Percentiles rank a stretch among this genome's conserved stretches.
These are phyloP conservation scores for Talaromyces trachyspermus DNA, from an alignment of 495 filamentous ascomycete genomes.

Conservation along the genomic window DNA sequence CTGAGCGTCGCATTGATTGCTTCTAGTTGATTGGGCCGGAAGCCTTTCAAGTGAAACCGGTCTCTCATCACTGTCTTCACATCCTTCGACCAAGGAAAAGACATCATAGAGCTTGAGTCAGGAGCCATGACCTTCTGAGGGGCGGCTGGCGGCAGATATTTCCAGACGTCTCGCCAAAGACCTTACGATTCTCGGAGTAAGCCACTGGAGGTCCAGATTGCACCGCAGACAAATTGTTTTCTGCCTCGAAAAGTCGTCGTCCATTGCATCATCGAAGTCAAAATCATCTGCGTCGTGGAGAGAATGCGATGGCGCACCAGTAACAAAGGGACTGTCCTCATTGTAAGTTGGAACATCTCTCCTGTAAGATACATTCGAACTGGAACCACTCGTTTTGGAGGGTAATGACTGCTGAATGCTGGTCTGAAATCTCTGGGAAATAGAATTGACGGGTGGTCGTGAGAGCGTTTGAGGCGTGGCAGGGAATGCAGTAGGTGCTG, in stretches of 20 bases:
- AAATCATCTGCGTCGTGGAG: constrained; percentile 47
- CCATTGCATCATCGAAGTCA: constrained; percentile 49
- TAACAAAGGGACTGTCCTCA: not conserved
- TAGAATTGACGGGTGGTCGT: not conserved
- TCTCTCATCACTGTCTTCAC: constrained; percentile 70
- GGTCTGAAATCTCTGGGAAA: not conserved
- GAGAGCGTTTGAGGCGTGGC: constrained; percentile 1
- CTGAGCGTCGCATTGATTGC: constrained; percentile 88
- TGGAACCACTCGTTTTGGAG: not conserved
- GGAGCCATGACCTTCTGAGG: constrained; percentile 22
- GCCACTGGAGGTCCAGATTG: constrained; percentile 21
- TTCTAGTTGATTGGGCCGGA: constrained; percentile 86
- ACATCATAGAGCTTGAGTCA: constrained; percentile 39
- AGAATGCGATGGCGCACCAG: constrained; percentile 27
- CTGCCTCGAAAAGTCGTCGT: constrained; percentile 60
- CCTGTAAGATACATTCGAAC: not conserved
- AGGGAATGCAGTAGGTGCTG: not conserved
- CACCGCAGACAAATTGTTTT: constrained; percentile 47
- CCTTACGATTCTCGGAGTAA: constrained; percentile 26
- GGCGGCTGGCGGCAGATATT: constrained; percentile 31
- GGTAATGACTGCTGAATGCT: not conserved
- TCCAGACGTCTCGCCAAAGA: constrained; percentile 50
- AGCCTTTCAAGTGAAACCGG: constrained; percentile 74
- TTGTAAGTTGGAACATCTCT: not conserved
- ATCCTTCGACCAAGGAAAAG: constrained; percentile 74